A percentile compares a stretch with the other conserved stretches of the same genome.
Conservation (phyloP, 805 yeast genomes). For the Yarrowia sp. region DNA sequence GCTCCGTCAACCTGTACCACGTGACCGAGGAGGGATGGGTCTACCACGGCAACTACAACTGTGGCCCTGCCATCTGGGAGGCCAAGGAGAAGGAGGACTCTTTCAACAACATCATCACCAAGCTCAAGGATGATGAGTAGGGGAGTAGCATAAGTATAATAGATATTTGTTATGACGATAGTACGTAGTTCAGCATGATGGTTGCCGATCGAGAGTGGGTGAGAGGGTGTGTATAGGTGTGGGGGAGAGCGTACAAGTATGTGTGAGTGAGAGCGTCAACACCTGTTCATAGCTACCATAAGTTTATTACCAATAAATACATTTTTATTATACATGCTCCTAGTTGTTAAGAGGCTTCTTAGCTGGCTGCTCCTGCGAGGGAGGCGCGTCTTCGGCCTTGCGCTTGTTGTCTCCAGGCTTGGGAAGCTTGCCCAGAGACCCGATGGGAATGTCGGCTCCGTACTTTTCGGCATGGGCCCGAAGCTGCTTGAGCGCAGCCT, state of each 20-base stretch:
- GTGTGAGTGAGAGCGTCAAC: too few species aligned
- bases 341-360: slow-evolving; percentile 12
- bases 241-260: too few species aligned
- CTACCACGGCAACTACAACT: slow-evolving; percentile 93
- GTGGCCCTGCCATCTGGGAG: slow-evolving; percentile 88
- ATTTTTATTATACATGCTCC: slow-evolving; percentile 23
- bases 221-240: too few species aligned
- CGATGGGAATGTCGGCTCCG: slow-evolving; percentile 26
- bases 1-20: slow-evolving; percentile 89
- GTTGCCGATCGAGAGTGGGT: too few species aligned
- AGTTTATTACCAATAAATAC: slow-evolving; percentile 16
- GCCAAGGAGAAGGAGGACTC: slow-evolving; percentile 84
- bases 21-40: slow-evolving; percentile 93
- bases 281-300: too few species aligned
- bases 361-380: slow-evolving; percentile 2
- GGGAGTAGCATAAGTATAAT: slow-evolving; percentile 2
- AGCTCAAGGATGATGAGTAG: slow-evolving; percentile 20
- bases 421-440: slow-evolving; percentile 22
- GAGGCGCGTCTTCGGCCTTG: slow-evolving; percentile 13
- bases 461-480: slow-evolving; percentile 36
- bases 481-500: slow-evolving; percentile 40
- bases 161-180: too few species aligned
- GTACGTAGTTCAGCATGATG: too few species aligned
- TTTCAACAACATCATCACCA: slow-evolving; percentile 64
- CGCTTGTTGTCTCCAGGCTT: slow-evolving; percentile 22